Conservation (phyloP, 2,329 filamentous ascomycete genomes). For the Trichoderma atrobrunneum region DNA sequence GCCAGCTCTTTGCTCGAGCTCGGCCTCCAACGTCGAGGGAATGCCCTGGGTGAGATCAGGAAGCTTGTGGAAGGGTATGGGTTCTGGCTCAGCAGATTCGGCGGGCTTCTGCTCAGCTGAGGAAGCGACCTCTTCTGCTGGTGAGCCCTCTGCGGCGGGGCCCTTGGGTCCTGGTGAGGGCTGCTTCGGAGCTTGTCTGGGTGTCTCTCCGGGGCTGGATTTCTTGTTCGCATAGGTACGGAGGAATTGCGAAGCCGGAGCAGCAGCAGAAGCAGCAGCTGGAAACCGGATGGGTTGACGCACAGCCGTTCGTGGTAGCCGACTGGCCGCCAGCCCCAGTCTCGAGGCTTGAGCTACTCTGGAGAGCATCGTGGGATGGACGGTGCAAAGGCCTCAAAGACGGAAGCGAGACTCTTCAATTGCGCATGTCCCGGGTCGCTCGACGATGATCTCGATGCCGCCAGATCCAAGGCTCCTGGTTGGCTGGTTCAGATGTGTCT, state of each 20-base stretch:
- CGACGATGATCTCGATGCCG: background rate
- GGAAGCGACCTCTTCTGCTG: constrained; percentile 18
- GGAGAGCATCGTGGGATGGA: constrained; percentile 38
- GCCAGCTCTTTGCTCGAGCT: constrained; percentile 52
- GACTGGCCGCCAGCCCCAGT: constrained; percentile 33
- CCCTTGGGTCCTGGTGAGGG: constrained; percentile 8
- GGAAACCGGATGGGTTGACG: constrained; percentile 28
- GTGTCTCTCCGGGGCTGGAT: constrained; percentile 23
- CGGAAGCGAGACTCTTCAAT: background rate
- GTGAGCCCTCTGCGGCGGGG: constrained; percentile 7
- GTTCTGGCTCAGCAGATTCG: constrained; percentile 35
- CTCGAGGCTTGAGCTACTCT: constrained; percentile 34
- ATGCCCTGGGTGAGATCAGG: constrained; percentile 94
- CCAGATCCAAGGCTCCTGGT: background rate
- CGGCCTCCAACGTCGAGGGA: constrained; percentile 82
- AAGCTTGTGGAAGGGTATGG: constrained; percentile 63
- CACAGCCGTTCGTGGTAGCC: constrained; percentile 28
- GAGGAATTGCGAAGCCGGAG: constrained; percentile 28
- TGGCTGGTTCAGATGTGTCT: background rate
- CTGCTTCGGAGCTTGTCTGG: background rate
- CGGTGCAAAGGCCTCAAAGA: background rate
- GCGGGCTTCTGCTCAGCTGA: constrained; percentile 26
- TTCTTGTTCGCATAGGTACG: constrained; percentile 31
- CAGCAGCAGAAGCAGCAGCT: constrained; percentile 19
- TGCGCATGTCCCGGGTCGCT: constrained; percentile 13